These are phyloP conservation scores for Trichoderma sp. DNA, from an alignment of 2,329 filamentous ascomycete species.

Conservation along the genomic window DNA sequence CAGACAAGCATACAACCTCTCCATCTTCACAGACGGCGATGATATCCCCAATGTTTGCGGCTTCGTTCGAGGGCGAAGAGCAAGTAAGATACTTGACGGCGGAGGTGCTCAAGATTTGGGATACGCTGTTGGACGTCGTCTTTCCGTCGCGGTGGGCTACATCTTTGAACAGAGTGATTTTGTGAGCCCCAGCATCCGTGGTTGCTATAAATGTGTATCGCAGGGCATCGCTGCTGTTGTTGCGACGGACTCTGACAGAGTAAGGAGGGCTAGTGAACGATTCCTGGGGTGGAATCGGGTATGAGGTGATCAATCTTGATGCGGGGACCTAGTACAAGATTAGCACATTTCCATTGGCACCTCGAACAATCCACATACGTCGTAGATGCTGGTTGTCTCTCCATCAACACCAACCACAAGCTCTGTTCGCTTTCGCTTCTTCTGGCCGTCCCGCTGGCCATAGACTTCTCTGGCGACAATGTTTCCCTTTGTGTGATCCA, in stretches of 20 bases:
- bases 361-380: conserved; percentile 43
- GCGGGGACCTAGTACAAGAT: conserved; percentile 50
- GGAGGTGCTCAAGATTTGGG: conserved; percentile 41
- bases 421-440: conserved; percentile 62
- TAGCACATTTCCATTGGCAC: conserved; percentile 1
- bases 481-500: conserved; percentile 49
- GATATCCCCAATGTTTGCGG: conserved; percentile 38
- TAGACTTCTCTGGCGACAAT: conserved; percentile 61
- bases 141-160: conserved; percentile 49
- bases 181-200: conserved; percentile 44
- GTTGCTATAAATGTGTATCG: conserved; percentile 63
- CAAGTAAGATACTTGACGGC: conserved; percentile 37
- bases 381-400: conserved; percentile 63
- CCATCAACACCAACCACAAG: conserved; percentile 63
- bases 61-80: conserved; percentile 29
- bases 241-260: conserved; percentile 53
- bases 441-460: conserved; percentile 54
- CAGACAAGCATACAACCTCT: conserved; percentile 58
- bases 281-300: conserved; percentile 63
- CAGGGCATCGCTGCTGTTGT: conserved; percentile 46
- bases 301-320: conserved; percentile 61
- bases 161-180: conserved; percentile 60
- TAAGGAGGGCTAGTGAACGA: conserved; percentile 60
- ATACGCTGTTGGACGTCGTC: conserved; percentile 49
- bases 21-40: conserved; percentile 60